phyloP scores from a whole-genome alignment of 1,284 basidiomycete genomes.

The Thelephora terrestris region DNA sequence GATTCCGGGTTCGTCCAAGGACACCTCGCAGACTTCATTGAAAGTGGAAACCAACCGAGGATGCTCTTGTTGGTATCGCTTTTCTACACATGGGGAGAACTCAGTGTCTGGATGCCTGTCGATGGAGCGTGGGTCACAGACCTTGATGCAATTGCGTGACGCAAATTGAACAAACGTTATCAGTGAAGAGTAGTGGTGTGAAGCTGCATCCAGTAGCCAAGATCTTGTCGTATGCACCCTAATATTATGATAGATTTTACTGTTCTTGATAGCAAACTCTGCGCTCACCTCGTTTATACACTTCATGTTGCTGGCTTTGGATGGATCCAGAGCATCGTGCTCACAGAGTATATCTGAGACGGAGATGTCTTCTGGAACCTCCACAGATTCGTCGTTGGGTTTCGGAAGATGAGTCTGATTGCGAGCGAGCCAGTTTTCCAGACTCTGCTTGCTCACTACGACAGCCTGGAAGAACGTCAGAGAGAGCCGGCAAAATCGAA shows the following conservation, averaged over 20 bases:
- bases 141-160: conserved; percentile 50
- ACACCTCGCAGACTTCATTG: conserved; percentile 36
- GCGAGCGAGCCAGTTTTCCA: conserved; percentile 52
- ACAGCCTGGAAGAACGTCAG: conserved; percentile 24
- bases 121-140: conserved; percentile 19
- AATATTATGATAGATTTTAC: not conserved
- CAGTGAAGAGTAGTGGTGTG: conserved; percentile 32
- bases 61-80: conserved; percentile 57
- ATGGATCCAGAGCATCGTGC: conserved; percentile 50
- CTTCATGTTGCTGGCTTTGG: conserved; percentile 52
- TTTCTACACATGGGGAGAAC: conserved; percentile 33
- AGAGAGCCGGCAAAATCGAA: not conserved
- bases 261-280: too few species aligned
- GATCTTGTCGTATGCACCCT: conserved; percentile 45
- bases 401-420: conserved; percentile 20
- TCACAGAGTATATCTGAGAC: conserved; percentile 41
- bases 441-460: conserved; percentile 46
- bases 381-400: not conserved
- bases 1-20: conserved; percentile 36
- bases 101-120: conserved; percentile 1
- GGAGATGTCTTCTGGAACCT: conserved; percentile 8
- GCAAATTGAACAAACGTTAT: conserved; percentile 55
- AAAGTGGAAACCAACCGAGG: conserved; percentile 47
- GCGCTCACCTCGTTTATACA: conserved; percentile 37
- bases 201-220: conserved; percentile 35